These are phyloP conservation scores for Podila epicladia DNA, from an alignment of 192 early-diverging fungal genomes.

Conservation along the genomic window DNA sequence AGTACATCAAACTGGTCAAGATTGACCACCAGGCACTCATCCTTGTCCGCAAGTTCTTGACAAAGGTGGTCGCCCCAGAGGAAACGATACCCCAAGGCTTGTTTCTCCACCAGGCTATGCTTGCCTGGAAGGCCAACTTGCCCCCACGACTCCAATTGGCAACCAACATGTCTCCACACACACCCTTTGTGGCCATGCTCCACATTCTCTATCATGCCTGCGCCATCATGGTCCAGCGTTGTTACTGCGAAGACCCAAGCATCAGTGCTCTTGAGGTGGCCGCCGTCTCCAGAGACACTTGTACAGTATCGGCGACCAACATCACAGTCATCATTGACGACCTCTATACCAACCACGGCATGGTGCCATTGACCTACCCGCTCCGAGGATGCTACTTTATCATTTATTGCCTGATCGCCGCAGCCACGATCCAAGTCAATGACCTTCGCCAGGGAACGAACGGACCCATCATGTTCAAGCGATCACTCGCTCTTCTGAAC, in stretches of 20 bases:
- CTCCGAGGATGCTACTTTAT: slow-evolving; percentile 59
- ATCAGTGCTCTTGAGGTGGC: slow-evolving; percentile 50
- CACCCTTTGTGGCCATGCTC: slow-evolving; percentile 58
- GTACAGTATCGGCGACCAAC: slow-evolving; percentile 55
- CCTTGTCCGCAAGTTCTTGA: slow-evolving; percentile 31
- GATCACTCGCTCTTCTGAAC: slow-evolving; percentile 18
- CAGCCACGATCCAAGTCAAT: slow-evolving; percentile 56
- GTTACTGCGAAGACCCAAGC: slow-evolving; percentile 54
- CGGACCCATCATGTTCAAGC: slow-evolving; percentile 39
- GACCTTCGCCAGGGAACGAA: slow-evolving; percentile 30
- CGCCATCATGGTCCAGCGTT: slow-evolving; percentile 58
- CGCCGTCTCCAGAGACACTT: slow-evolving; percentile 32
- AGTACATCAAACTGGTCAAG: slow-evolving; percentile 33
- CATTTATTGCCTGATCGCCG: slow-evolving; percentile 57
- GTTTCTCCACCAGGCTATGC: slow-evolving; percentile 24
- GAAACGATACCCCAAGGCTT: slow-evolving; percentile 29
- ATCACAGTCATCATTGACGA: slow-evolving; percentile 57
- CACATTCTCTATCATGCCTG: slow-evolving; percentile 61
- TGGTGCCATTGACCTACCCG: slow-evolving; percentile 53
- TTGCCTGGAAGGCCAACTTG: slow-evolving; percentile 34
- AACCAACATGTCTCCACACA: slow-evolving; percentile 31
- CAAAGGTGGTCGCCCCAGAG: slow-evolving; percentile 35
- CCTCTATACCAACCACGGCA: slow-evolving; percentile 50
- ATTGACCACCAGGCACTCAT: slow-evolving; percentile 37
- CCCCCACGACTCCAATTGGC: slow-evolving; percentile 45